Evolutionary conservation across 345 rosid genomes (phyloP).

Genomic region (Pistacia atlantica): DNA sequence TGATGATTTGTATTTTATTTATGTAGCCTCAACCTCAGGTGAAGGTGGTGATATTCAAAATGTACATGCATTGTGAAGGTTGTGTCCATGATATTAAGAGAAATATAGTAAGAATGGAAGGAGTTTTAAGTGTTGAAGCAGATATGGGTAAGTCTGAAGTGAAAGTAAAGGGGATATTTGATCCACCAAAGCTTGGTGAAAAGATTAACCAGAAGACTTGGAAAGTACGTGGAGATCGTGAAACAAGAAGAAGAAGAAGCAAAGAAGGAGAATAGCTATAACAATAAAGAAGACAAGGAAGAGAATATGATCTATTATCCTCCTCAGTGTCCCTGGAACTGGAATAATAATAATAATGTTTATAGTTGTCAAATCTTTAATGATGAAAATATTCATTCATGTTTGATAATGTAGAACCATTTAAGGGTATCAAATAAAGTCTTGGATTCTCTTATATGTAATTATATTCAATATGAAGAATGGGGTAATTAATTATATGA

Average conservation of each 20-base stretch:
- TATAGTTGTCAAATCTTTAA: conserved; percentile 40
- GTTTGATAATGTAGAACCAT: conserved; percentile 48
- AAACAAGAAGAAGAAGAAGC: conserved; percentile 31
- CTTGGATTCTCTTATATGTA: too few species aligned
- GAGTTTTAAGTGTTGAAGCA: conserved; percentile 51
- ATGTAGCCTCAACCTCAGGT: conserved; percentile 19
- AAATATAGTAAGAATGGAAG: conserved; percentile 49
- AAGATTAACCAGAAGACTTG: conserved; percentile 38
- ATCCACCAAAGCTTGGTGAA: conserved; percentile 42
- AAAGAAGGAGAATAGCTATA: not conserved
- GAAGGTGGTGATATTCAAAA: conserved; percentile 41
- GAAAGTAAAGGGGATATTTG: conserved; percentile 55
- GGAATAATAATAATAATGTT: conserved; percentile 10
- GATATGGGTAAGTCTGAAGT: conserved; percentile 57
- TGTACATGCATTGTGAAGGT: conserved; percentile 71
- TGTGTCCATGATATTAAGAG: conserved; percentile 58
- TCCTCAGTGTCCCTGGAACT: conserved; percentile 36
- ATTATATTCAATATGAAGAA: too few species aligned
- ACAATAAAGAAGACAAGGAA: not conserved
- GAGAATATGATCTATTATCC: conserved; percentile 35
- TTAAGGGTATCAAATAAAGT: not conserved
- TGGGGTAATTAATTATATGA: too few species aligned
- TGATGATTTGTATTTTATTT: too few species aligned
- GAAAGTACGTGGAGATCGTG: conserved; percentile 52
- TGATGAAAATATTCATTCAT: conserved; percentile 51